Evolutionary conservation across 2,329 filamentous ascomycete genomes (phyloP), one percentile per base, ranked within the genome.

Genomic region (Epichloe gansuensis): DNA sequence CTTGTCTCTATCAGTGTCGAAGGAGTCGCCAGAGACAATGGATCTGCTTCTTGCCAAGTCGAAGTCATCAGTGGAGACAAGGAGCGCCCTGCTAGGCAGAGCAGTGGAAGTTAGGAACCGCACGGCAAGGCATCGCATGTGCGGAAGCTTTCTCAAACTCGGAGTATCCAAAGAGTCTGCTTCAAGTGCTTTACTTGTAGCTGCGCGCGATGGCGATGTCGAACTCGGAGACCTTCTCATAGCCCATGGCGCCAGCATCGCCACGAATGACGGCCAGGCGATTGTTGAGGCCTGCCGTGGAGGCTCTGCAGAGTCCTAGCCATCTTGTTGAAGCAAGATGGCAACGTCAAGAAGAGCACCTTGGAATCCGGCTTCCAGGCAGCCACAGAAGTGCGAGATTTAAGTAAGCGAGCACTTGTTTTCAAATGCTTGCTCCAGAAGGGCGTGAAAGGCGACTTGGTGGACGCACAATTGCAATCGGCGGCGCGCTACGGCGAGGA

Each of bases 311-410:
- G 72, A 74, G 72, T 81, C 5, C 60, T 82, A 3, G 62, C 68
- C 39, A 73, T 81, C 62, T 64, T 82, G 1, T 63, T 82, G 0
- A 69, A 65, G 25, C 69, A 71, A 1, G 68, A 70, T 25, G 62
- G 59, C 0, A 60, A 69, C 4, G 61, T 72, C 0, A 68, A 68
- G 11, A 69, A 69, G 47, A 60, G 63, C 6, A 76, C 72, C 0
- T 61, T 81, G 3, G 69, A 73, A 34, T 69, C 71, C 41, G 77
- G 74, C 0, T 81, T 82, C 45, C 74, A 80, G 55, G 77, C 76
- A 2, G 76, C 78, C 0, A 78, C 75, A 0, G 73, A 77, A 50
- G 67, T 80, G 2, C 64, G 72, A 2, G 74, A 80, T 53, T 62
- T 81, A 4, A 69, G 68, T 50, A 72, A 69, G 41, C 67, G 77